Evolutionary conservation across 2,329 filamentous ascomycete genomes (phyloP).

Genomic region (Botryotinia convoluta): DNA sequence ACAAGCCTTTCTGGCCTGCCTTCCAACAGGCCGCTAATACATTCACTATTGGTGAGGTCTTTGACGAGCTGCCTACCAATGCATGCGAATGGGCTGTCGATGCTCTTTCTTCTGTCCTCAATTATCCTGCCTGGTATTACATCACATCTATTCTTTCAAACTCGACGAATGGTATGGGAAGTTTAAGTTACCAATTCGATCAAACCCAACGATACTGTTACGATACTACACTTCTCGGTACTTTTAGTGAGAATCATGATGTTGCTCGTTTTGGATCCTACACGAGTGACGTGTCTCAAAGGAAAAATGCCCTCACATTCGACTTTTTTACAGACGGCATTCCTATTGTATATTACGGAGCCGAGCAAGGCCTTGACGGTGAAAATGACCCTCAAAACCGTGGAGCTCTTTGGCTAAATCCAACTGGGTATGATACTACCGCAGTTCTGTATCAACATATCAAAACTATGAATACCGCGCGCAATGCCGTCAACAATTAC

Average conservation of each 20-base stretch:
- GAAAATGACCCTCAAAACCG: conserved; percentile 42
- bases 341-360: conserved; percentile 51
- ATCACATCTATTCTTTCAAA: conserved; percentile 40
- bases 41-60: conserved; percentile 60
- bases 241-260: conserved; percentile 47
- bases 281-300: conserved; percentile 30
- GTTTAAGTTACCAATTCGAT: conserved; percentile 37
- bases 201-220: conserved; percentile 35
- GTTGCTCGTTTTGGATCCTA: conserved; percentile 40
- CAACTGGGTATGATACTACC: conserved; percentile 40
- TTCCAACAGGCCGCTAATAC: conserved; percentile 54
- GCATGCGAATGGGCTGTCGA: conserved; percentile 28
- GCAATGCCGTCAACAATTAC: conserved; percentile 33
- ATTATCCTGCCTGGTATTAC: conserved; percentile 40
- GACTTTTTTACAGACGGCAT: conserved; percentile 50
- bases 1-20: conserved; percentile 51
- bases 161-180: conserved; percentile 32
- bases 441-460: conserved; percentile 42
- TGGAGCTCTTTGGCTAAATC: conserved; percentile 45
- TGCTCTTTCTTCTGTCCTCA: conserved; percentile 22
- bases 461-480: conserved; percentile 44
- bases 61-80: conserved; percentile 51
- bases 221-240: conserved; percentile 40
- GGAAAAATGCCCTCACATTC: conserved; percentile 48
- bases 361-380: conserved; percentile 49